Base-by-base conservation (phyloP, 1,284 basidiomycete species). In the Cutaneotrichosporon dermatis region DNA sequence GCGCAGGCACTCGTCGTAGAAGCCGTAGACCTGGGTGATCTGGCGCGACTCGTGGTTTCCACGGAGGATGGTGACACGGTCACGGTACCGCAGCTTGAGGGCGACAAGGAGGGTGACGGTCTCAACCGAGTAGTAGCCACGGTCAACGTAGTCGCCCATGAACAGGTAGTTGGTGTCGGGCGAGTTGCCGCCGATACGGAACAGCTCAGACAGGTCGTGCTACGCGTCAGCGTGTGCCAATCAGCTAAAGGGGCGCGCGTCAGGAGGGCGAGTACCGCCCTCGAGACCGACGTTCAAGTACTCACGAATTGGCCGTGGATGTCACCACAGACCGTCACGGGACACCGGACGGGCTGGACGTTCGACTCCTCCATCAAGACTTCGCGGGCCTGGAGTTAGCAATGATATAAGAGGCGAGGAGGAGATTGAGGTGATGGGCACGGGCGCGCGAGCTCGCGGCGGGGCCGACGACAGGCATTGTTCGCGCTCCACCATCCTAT, bases 121-220 rank as follows among this genome's bases (percentile, higher is more conserved):
- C 81, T 99, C 95, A 56, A 99, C 96, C 13, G 92, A 97, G 82
- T 99, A 99, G 83, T 98, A 99, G 35, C 95, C 95, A 74, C 96
- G 88, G 82, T 99, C 96, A 69, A 99, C 96, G 75, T 98, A 99
- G 83, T 99, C 95, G 49, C 96, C 96, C 96, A 99, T 99, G 83
- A 99, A 99, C 69, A 99, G 89, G 80, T 99, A 99, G 81, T 99
- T 99, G 65, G 96, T 98, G 81, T 99, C 96, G 60, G 95, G 96
- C 46, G 94, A 98, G 82, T 98, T 98, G 62, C 95, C 96, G 56
- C 96, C 95, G 76, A 99, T 99, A 58, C 94, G 89, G 82, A 99
- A 99, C 50, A 99, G 88, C 79, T 99, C 96, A 62, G 93, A 96
- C 58, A 99, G 88, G 82, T 99, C 96, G 80, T 98, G 94, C 94